phyloP scores from a whole-genome alignment of 2,329 filamentous ascomycete genomes.

The Alternaria solani region DNA sequence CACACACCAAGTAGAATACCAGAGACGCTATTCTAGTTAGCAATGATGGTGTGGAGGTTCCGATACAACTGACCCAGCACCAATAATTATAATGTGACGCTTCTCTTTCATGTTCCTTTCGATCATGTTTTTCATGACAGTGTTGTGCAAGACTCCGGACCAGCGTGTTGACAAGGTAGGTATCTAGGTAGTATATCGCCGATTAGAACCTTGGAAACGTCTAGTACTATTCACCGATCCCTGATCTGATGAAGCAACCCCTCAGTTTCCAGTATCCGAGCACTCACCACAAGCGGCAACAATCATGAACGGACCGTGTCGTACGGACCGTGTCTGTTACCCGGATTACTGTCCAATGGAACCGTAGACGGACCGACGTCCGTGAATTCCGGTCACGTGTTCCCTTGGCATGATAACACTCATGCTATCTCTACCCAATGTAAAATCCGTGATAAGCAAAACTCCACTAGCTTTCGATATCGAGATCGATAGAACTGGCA shows the following conservation, averaged over 20 bases:
- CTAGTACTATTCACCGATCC: too few relatives aligned
- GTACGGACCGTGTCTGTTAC: background rate
- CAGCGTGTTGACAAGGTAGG: background rate
- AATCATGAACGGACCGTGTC: background rate
- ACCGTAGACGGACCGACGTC: background rate
- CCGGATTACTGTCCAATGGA: background rate
- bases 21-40: background rate
- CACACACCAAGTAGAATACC: background rate
- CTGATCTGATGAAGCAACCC: too few relatives aligned
- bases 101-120: background rate
- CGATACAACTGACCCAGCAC: background rate
- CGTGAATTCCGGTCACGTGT: background rate
- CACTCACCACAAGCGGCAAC: background rate
- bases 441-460: too few relatives aligned
- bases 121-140: background rate
- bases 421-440: background rate
- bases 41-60: background rate
- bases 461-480: too few relatives aligned
- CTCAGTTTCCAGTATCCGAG: background rate
- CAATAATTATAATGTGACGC: background rate
- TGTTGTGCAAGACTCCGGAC: background rate
- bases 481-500: too few relatives aligned
- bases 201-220: background rate
- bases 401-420: background rate
- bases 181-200: background rate